These are phyloP conservation scores for Fagopyrum tataricum DNA, from an alignment of 148 eudicot species.

Conservation along the genomic window DNA sequence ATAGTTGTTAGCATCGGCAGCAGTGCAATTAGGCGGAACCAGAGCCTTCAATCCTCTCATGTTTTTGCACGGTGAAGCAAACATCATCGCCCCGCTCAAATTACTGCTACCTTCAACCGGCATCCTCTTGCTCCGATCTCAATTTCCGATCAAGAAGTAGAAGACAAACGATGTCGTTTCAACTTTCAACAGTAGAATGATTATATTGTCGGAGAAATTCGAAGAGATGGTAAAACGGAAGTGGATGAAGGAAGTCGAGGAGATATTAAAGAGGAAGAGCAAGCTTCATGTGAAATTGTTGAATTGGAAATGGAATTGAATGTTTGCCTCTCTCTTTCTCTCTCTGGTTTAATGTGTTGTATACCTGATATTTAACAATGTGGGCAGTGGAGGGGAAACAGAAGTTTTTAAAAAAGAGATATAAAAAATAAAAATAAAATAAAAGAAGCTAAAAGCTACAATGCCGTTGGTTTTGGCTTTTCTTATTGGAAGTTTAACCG, in stretches of 20 bases:
- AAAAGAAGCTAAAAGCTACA: neutral
- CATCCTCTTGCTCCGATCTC: slow-evolving; percentile 25
- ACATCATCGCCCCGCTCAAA: slow-evolving; percentile 14
- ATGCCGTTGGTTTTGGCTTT: slow-evolving; percentile 9
- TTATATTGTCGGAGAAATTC: neutral
- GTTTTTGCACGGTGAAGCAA: slow-evolving; percentile 35
- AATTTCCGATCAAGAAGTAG: neutral
- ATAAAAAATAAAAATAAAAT: neutral
- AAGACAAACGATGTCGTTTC: slow-evolving; percentile 1
- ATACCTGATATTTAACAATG: neutral
- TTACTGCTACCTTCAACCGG: slow-evolving; percentile 34
- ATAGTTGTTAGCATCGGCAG: slow-evolving; percentile 15
- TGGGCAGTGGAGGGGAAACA: neutral
- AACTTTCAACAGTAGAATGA: neutral
- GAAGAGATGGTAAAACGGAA: neutral
- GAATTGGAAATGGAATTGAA: neutral
- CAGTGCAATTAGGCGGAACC: slow-evolving; percentile 11
- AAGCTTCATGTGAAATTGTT: slow-evolving; percentile 4
- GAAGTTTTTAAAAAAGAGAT: neutral
- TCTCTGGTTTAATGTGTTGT: neutral
- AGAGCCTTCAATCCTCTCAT: slow-evolving; percentile 62
- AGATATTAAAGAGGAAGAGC: slow-evolving; percentile 1
- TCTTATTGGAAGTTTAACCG: neutral
- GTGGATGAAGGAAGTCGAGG: neutral
- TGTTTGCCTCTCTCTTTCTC: neutral